phyloP scores from a whole-genome alignment of 768 basidiomycete species.

The Boletus pseudo-olivaceus region DNA sequence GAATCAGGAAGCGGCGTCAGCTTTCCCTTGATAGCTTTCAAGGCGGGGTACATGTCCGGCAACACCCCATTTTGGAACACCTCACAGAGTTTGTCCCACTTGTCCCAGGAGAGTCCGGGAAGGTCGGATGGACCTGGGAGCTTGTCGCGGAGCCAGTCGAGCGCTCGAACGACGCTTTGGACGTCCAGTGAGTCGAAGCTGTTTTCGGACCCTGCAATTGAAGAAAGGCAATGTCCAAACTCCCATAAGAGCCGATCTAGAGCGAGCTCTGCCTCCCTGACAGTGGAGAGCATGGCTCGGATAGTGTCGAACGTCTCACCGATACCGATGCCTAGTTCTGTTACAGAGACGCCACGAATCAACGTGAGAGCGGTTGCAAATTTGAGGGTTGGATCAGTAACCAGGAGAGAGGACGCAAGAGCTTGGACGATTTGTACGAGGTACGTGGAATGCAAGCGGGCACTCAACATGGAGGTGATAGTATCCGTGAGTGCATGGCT shows the following conservation, averaged over 20 bases:
- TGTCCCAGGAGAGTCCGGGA: slow-evolving; percentile 45
- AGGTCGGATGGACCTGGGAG: slow-evolving; percentile 45
- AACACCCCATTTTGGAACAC: slow-evolving; percentile 28
- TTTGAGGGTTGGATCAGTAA: slow-evolving; percentile 29
- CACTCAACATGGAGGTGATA: slow-evolving; percentile 46
- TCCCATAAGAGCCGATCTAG: slow-evolving; percentile 32
- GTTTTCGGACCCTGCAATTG: slow-evolving; percentile 26
- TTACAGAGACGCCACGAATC: slow-evolving; percentile 29
- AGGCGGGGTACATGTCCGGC: slow-evolving; percentile 25
- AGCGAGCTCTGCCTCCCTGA: slow-evolving; percentile 22
- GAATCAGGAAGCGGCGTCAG: slow-evolving; percentile 28
- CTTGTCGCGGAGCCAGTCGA: slow-evolving; percentile 56
- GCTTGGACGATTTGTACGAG: slow-evolving; percentile 41
- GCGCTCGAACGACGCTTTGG: slow-evolving; percentile 41
- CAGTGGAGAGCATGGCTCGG: slow-evolving; percentile 24
- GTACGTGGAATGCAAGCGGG: slow-evolving; percentile 42
- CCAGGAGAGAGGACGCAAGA: slow-evolving; percentile 24
- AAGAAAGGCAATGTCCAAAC: slow-evolving; percentile 35
- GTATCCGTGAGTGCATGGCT: slow-evolving; percentile 38
- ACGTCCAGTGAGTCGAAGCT: slow-evolving; percentile 30
- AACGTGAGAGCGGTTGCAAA: slow-evolving; percentile 33
- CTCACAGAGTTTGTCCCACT: slow-evolving; percentile 46
- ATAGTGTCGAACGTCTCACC: slow-evolving; percentile 26
- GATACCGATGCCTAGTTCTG: slow-evolving; percentile 17
- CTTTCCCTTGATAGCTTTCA: slow-evolving; percentile 33